Base-by-base conservation (phyloP, 108 stramenopile genomes). In the Chaetoceros tenuissimus region DNA sequence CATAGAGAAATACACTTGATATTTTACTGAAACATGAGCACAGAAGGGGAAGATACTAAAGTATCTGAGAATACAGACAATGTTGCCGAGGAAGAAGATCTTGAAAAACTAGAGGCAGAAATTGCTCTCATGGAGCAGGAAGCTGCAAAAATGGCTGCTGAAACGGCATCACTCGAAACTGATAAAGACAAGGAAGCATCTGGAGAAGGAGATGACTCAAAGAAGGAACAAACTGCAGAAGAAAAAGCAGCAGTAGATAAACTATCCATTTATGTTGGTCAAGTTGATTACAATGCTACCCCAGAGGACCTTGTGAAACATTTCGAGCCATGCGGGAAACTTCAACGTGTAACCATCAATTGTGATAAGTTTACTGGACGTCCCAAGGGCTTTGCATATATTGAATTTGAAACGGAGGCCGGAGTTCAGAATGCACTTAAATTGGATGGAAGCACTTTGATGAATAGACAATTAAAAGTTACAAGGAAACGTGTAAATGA, bases 261-360 rank as follows among this genome's bases (percentile, higher is more conserved):
- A 24, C 48, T 55, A 48, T 83, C 83, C 3, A 78, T 95, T 57
- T 97, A 97, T 73, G 97, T 98, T 3, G 98, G 98, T 3, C 96
- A 98, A 67, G 95, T 98, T 23, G 95, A 97, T 59, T 97, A 98
- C 78, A 79, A 89, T 16, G 74, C 94, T 2, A 96, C 93, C 3
- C 94, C 96, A 1, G 96, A 96, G 64, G 96, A 98, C 57, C 63
- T 98, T 28, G 77, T 94, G 51, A 64, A 84, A 1, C 96, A 97
- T 69, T 98, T 98, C 76, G 80, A 89, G 63, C 80, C 81, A 0
- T 98, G 98, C 66, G 98, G 96, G 10, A 89, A 86, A 8, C 90
- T 98, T 28, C 95, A 97, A 59, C 79, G 98, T n/a, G 94, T 98
- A 2, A 98, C 98, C 23, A 98, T 98, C 64, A 88, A 95, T 21